Evolutionary conservation across 164 flowering plant species (phyloP), one percentile per base, ranked within the genome.

Genomic region (Annona cherimola): DNA sequence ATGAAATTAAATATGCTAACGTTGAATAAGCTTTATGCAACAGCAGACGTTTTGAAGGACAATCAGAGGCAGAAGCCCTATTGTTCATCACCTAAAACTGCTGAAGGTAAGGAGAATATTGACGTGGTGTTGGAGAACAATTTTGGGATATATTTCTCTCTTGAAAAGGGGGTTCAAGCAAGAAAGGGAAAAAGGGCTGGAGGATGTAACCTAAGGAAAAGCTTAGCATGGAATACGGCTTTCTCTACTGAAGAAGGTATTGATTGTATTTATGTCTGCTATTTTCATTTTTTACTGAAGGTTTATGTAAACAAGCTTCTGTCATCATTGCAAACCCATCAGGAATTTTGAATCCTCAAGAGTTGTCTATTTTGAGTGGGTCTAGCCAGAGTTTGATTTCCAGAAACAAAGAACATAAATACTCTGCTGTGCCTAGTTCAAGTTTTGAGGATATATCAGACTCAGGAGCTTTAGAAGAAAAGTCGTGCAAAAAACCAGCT

Each of bases 211-310:
- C 74, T 89, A 78, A 83, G 99, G 73, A 93, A 91, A 81, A 95
- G 99, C 81, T 78, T 95, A 71, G 99, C 98, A 12, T 95, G 99
- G 99, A 83, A 95, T 72, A 77, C 78, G 57, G 97, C 99, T 65
- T 95, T 95, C 72, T 86, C 86, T 69, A 90, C 99, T 11, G 99
- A 95, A 81, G 94, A 93, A 88, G 99, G 99, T 92, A 9, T 4
- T 7, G 1, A 40, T 7, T 18, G 4, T 72, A 45, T 20, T 35
- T 40, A 5, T 19, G 4, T 54, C 26, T 39, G 5, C 35, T 62
- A 35, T 18, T 26, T n/a, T 8, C 50, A 9, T 70, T n/a, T 41
- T 70, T 50, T 59, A 44, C 39, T 43, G 44, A 26, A 59, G 19
- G 40, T 45, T 19, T 4, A 20, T 54, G 12, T 44, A 59, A 6